Conservation (phyloP, 2,329 filamentous ascomycete species). For the Hymenoscyphus fructigenus region DNA sequence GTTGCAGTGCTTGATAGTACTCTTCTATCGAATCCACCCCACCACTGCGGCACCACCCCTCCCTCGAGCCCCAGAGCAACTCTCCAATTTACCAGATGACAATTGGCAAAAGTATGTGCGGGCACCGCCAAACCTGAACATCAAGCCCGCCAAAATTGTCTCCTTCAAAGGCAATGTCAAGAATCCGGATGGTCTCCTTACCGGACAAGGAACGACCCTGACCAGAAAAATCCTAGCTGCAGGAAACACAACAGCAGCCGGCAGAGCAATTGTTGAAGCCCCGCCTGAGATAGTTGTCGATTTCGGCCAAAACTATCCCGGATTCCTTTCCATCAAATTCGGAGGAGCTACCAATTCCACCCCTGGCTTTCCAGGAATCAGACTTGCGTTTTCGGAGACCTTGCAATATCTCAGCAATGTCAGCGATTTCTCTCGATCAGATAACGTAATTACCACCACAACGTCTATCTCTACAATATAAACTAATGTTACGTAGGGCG, state of each 20-base stretch:
- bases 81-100: constrained; percentile 7
- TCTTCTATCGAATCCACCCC: constrained; percentile 10
- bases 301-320: constrained; percentile 50
- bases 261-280: constrained; percentile 10
- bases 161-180: constrained; percentile 40
- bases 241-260: constrained; percentile 5
- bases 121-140: constrained; percentile 36
- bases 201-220: constrained; percentile 36
- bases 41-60: background rate
- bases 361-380: constrained; percentile 43
- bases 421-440: constrained; percentile 50
- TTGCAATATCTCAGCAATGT: constrained; percentile 44
- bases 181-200: constrained; percentile 40
- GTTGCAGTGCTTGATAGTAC: constrained; percentile 10
- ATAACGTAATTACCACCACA: constrained; percentile 39
- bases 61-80: background rate
- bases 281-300: constrained; percentile 47
- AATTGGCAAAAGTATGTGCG: constrained; percentile 44
- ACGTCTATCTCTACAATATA: background rate
- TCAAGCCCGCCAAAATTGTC: constrained; percentile 39
- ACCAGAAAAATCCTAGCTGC: constrained; percentile 17
- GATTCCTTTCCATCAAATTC: constrained; percentile 45
- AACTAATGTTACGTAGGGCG: constrained; percentile 27
- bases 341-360: constrained; percentile 34
- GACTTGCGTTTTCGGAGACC: constrained; percentile 50